Percentiles rank a stretch among this genome's conserved stretches.
Conservation (phyloP, 1,284 basidiomycete genomes). For the Sutorius eximius region DNA sequence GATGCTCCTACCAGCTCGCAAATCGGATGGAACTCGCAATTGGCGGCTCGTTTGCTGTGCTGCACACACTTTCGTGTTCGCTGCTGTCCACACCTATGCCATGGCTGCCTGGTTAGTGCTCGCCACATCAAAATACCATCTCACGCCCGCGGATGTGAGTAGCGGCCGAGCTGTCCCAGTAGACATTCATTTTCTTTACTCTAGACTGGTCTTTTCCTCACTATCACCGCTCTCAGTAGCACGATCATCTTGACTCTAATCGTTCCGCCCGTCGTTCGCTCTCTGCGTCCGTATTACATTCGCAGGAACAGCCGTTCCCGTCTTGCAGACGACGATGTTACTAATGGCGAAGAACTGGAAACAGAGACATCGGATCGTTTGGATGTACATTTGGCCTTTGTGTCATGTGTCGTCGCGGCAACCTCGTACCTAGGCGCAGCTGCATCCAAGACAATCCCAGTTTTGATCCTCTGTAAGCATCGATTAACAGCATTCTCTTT, state of each 20-base stretch:
- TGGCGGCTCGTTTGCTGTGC: slow-evolving; percentile 35
- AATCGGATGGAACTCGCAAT: slow-evolving; percentile 24
- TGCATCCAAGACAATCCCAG: slow-evolving; percentile 8
- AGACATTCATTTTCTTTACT: slow-evolving; percentile 3
- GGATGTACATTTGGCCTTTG: slow-evolving; percentile 32
- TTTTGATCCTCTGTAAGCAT: slow-evolving; percentile 18
- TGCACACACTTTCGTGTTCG: slow-evolving; percentile 25
- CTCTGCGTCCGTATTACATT: slow-evolving; percentile 24
- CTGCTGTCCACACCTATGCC: slow-evolving; percentile 21
- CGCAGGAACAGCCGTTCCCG: background rate
- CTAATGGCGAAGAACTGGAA: slow-evolving; percentile 3
- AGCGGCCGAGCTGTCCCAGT: accelerated
- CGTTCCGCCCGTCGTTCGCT: slow-evolving; percentile 19
- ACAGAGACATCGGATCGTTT: slow-evolving; percentile 28
- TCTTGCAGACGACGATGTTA: background rate
- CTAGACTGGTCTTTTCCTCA: slow-evolving; percentile 31
- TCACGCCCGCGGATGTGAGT: slow-evolving; percentile 28
- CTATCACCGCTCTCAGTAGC: slow-evolving; percentile 8
- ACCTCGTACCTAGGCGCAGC: slow-evolving; percentile 20
- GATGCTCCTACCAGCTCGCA: slow-evolving; percentile 24
- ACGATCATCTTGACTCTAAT: slow-evolving; percentile 14
- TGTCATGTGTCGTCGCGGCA: slow-evolving; percentile 21
- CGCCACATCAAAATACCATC: slow-evolving; percentile 22
- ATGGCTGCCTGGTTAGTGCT: slow-evolving; percentile 27
- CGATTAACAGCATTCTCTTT: accelerated